phyloP scores from a whole-genome alignment of 2,329 filamentous ascomycete genomes.

The Fusarium papillatum region DNA sequence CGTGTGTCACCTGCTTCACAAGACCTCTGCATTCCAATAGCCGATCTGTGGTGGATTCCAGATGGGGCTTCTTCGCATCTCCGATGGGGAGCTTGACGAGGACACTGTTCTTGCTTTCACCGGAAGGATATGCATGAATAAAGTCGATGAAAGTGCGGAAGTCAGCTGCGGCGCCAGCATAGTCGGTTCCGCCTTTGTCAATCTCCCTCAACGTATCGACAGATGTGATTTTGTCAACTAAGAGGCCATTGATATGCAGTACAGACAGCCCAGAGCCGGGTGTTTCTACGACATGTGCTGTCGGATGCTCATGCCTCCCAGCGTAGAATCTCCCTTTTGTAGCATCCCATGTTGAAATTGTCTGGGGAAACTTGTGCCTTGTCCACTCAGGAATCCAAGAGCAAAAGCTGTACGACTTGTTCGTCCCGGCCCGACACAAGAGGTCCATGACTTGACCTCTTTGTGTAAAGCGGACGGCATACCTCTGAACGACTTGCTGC shows the following conservation, averaged over 20 bases:
- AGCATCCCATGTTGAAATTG: background rate
- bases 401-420: background rate
- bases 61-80: background rate
- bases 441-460: background rate
- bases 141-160: background rate
- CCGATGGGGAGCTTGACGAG: background rate
- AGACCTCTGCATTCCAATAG: background rate
- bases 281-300: background rate
- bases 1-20: background rate
- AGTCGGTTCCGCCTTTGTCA: too few relatives aligned
- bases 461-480: background rate
- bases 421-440: background rate
- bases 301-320: background rate
- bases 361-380: background rate
- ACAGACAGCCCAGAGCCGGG: background rate
- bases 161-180: accelerated
- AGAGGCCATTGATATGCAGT: background rate
- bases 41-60: background rate
- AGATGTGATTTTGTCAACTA: background rate
- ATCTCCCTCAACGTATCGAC: background rate
- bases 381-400: background rate
- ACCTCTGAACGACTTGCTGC: background rate
- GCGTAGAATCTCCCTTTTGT: background rate
- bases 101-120: background rate
- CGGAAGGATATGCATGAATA: background rate